phyloP scores from a whole-genome alignment of 1,139 yeast species.

The Debaryomyces coudertii region DNA sequence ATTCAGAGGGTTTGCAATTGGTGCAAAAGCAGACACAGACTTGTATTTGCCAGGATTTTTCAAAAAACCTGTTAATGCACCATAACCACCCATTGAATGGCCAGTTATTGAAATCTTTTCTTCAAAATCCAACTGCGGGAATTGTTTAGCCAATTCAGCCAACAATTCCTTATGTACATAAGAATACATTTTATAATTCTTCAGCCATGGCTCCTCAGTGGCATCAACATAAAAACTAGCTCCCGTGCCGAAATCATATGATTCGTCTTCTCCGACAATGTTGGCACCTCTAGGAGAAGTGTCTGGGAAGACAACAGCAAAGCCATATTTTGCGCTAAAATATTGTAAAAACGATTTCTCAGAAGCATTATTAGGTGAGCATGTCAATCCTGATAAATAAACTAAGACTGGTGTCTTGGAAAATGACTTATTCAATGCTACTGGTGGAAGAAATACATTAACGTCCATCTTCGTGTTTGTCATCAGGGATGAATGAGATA shows the following conservation, averaged over 20 bases:
- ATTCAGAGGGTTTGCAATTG: conserved; percentile 76
- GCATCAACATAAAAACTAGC: conserved; percentile 96
- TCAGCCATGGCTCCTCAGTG: conserved; percentile 67
- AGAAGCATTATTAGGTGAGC: conserved; percentile 92
- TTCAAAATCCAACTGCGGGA: conserved; percentile 53
- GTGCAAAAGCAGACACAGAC: conserved; percentile 90
- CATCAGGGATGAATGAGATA: conserved; percentile 67
- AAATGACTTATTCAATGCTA: conserved; percentile 31
- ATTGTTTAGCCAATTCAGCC: conserved; percentile 46
- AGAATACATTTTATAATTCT: conserved; percentile 82
- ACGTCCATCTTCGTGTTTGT: conserved; percentile 81
- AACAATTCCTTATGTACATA: conserved; percentile 81
- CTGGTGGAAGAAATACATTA: conserved; percentile 78
- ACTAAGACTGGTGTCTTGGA: conserved; percentile 67
- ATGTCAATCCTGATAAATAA: conserved; percentile 88
- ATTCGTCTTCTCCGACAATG: conserved; percentile 77
- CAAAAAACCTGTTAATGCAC: conserved; percentile 80
- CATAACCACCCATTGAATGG: conserved; percentile 98
- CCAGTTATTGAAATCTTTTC: conserved; percentile 76
- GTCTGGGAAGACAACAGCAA: conserved; percentile 91
- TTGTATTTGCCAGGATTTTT: conserved; percentile 74
- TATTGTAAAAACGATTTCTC: conserved; percentile 91
- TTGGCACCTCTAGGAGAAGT: conserved; percentile 96
- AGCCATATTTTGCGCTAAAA: conserved; percentile 78
- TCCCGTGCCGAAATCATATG: conserved; percentile 91